These are phyloP conservation scores for Escallonia rubra DNA, from an alignment of 129 eudicot genomes.

Conservation along the genomic window DNA sequence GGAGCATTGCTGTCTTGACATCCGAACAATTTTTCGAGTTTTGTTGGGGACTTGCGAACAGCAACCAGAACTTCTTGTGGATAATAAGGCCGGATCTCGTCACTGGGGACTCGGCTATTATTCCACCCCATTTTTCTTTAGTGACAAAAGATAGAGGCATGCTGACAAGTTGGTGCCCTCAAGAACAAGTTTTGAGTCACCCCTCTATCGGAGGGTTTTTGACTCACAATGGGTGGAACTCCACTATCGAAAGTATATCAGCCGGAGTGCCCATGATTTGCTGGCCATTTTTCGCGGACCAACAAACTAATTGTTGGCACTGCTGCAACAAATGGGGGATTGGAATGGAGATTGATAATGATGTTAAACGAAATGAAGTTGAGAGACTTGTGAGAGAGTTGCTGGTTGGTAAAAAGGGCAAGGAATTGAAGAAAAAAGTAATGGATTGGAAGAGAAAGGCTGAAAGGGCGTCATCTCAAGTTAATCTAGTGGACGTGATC, in stretches of 20 bases:
- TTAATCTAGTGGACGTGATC: too few species aligned
- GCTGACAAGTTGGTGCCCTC: slow-evolving; percentile 33
- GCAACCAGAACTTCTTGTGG: slow-evolving; percentile 33
- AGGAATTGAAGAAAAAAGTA: slow-evolving; percentile 19
- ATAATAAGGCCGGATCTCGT: slow-evolving; percentile 36
- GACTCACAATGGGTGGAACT: slow-evolving; percentile 49
- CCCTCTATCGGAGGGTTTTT: slow-evolving; percentile 33
- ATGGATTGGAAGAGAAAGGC: slow-evolving; percentile 30
- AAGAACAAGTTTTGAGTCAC: slow-evolving; percentile 30
- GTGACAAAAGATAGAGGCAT: slow-evolving; percentile 23
- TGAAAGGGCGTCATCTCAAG: slow-evolving; percentile 1
- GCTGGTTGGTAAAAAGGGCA: slow-evolving; percentile 27
- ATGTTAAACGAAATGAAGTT: slow-evolving; percentile 31
- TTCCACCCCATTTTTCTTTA: slow-evolving; percentile 26
- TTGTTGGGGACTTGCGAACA: slow-evolving; percentile 41
- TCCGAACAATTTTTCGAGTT: slow-evolving; percentile 25
- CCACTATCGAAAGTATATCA: slow-evolving; percentile 27
- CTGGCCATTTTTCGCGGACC: slow-evolving; percentile 53
- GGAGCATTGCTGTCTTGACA: slow-evolving; percentile 32
- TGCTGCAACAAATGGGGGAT: slow-evolving; percentile 29
- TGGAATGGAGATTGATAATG: slow-evolving; percentile 29
- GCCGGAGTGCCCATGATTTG: slow-evolving; percentile 36
- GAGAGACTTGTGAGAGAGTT: slow-evolving; percentile 29
- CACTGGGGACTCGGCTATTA: slow-evolving; percentile 9
- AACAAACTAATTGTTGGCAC: slow-evolving; percentile 37